Evolutionary conservation across 805 yeast species (phyloP), one percentile per base, ranked within the genome.

Genomic region (Schizosaccharomyces cryophilus): DNA sequence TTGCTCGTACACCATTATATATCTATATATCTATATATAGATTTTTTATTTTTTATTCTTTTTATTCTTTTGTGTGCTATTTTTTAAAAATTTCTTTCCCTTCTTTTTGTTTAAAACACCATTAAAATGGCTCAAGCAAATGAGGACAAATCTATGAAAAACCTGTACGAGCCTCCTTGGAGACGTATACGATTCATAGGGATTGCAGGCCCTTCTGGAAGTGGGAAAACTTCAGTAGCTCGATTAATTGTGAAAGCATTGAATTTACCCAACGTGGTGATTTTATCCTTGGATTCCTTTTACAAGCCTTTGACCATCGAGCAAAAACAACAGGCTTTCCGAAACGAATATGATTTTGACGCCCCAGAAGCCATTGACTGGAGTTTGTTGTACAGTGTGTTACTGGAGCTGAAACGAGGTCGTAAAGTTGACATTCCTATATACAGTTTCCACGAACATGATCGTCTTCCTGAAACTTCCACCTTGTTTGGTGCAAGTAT

Each of bases 141-240:
- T 11, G 13, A 35, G 13, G 40, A n/a, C n/a, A n/a, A 35, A 35
- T 11, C 40, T 35, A 11, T 35, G 17, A 35, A 35, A 35, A 35
- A 35, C 40, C 40, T 35, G 40, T 51, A 51, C 15, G 35, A 51
- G n/a, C 56, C 56, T 29, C 56, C 56, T 4, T 51, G 56, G 56
- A 21, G 56, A 24, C 21, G 31, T 19, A 29, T 51, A 17, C 35
- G 56, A 5, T 51, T 51, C 35, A 29, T 51, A 17, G 56, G 56
- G 1, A 51, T 51, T 51, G 56, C 56, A 24, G 56, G 56, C 6
- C 56, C 60, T 13, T 56, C 60, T 15, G 94, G 97, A 1, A 86
- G 95, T 0, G 98, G 98, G 1, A 90, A 90, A 69, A 90, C 97
- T 0, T 84, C 95, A 42, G 87, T 93, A 21, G 93, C 96, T 0